These are phyloP conservation scores for Polychytrium aggregatum DNA, from an alignment of 192 early-diverging fungal species.

Conservation along the genomic window DNA sequence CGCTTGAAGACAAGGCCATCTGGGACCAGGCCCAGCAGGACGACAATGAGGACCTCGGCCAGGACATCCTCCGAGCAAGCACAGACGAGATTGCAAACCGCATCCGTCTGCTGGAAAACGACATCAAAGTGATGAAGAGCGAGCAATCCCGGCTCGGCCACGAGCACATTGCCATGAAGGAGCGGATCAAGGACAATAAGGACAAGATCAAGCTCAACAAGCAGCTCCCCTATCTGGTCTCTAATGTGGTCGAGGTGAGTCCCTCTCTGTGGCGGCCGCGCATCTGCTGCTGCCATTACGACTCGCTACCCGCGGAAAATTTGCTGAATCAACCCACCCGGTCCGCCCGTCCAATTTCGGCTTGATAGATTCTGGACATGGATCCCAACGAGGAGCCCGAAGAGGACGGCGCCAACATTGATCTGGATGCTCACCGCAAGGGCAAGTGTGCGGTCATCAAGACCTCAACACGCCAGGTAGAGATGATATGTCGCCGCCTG, in stretches of 20 bases:
- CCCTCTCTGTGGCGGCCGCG: too few relatives aligned
- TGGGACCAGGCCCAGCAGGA: constrained; percentile 33
- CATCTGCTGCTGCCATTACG: too few relatives aligned
- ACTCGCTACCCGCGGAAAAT: too few relatives aligned
- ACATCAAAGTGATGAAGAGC: constrained; percentile 89
- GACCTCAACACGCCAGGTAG: constrained; percentile 84
- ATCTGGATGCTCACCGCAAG: constrained; percentile 82
- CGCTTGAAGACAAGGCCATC: constrained; percentile 60
- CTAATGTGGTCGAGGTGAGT: constrained; percentile 86
- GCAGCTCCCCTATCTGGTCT: constrained; percentile 92
- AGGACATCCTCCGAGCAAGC: constrained; percentile 77
- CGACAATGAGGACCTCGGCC: constrained; percentile 61
- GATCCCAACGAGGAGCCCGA: constrained; percentile 83
- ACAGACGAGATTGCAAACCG: constrained; percentile 90
- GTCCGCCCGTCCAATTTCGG: too few relatives aligned
- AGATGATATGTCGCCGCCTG: neutral
- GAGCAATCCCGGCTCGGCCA: constrained; percentile 81
- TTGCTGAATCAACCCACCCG: too few relatives aligned
- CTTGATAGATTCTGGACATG: constrained; percentile 88
- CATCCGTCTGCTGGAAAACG: constrained; percentile 87
- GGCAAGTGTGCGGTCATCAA: constrained; percentile 97
- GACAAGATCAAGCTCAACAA: constrained; percentile 98
- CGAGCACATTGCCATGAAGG: constrained; percentile 79
- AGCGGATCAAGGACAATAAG: constrained; percentile 92
- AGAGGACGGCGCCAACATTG: constrained; percentile 90